Evolutionary conservation across 306 rosid genomes (phyloP).

Genomic region (Amphicarpaea edgeworthii): DNA sequence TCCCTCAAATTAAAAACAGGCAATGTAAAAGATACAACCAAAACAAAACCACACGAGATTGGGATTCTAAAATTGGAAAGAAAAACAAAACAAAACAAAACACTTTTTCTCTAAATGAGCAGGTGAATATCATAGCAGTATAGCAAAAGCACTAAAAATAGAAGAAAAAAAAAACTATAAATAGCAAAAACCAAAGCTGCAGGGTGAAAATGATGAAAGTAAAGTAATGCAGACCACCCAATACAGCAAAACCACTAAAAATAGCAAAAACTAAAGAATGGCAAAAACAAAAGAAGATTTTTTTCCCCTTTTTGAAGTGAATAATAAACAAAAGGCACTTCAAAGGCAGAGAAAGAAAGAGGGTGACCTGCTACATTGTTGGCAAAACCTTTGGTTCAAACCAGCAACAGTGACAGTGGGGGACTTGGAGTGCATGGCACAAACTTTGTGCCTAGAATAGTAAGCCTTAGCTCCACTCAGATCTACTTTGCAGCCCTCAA

Average conservation of each 20-base stretch:
- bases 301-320: neutral
- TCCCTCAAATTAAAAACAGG: neutral
- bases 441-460: slow-evolving; percentile 93
- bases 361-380: slow-evolving; percentile 87
- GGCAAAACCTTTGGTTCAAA: slow-evolving; percentile 90
- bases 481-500: slow-evolving; percentile 87
- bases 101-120: neutral
- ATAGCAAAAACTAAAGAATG: neutral
- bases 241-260: neutral
- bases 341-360: neutral
- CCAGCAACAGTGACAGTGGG: slow-evolving; percentile 80
- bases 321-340: neutral
- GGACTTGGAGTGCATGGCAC: slow-evolving; percentile 83
- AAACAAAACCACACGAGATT: neutral
- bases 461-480: slow-evolving; percentile 86
- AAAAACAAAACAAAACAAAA: neutral
- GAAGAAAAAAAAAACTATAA: neutral
- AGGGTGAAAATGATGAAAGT: slow-evolving; percentile 7
- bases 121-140: neutral
- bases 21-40: neutral
- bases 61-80: neutral
- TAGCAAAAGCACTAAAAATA: neutral
- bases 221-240: slow-evolving; percentile 14
- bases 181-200: neutral
- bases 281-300: neutral